Evolutionary conservation across 768 basidiomycete species (phyloP), one percentile per base, ranked within the genome.

Genomic region (Amanita jacksonii): DNA sequence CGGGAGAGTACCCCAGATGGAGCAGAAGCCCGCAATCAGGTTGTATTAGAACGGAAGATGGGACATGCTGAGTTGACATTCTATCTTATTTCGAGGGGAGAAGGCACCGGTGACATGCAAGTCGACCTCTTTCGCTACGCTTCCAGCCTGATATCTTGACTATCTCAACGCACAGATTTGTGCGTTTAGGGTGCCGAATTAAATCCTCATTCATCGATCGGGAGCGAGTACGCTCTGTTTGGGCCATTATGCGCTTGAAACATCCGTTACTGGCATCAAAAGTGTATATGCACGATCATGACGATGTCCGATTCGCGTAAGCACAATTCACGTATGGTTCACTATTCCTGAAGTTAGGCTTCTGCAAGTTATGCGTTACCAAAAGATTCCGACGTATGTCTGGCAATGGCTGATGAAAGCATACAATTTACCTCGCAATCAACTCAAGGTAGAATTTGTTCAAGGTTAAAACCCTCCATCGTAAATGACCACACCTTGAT

Each of bases 21-120:
- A n/a, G n/a, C n/a, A n/a, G n/a, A n/a, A n/a, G n/a, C n/a, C n/a
- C n/a, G n/a, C n/a, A n/a, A n/a, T n/a, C n/a, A n/a, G n/a, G n/a
- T n/a, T n/a, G n/a, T n/a, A n/a, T 49, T 62, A 25, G 73, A 81
- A 55, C 73, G 84, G 18, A 66, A 56, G 45, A 62, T 91, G 38
- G 85, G 85, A 4, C 77, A 85, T 46, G 85, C 77, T 18, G 87
- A 91, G 61, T 59, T 73, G 7, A 85, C 84, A 1, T 92, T 88
- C 61, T 90, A 75, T 57, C 68, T 90, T 7, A 86, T 84, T 2
- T 78, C 79, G n/a, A n/a, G n/a, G n/a, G 79, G 78, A 35, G 75
- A 67, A 42, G 85, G 85, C 3, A 86, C 89, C 25, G 90, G 90
- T 52, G 88, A 92, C 58, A 90, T 92, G 88, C 86, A 53, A 49